Evolutionary conservation across 208 protist species (phyloP).

Genomic region (Crithidia fasciculata): DNA sequence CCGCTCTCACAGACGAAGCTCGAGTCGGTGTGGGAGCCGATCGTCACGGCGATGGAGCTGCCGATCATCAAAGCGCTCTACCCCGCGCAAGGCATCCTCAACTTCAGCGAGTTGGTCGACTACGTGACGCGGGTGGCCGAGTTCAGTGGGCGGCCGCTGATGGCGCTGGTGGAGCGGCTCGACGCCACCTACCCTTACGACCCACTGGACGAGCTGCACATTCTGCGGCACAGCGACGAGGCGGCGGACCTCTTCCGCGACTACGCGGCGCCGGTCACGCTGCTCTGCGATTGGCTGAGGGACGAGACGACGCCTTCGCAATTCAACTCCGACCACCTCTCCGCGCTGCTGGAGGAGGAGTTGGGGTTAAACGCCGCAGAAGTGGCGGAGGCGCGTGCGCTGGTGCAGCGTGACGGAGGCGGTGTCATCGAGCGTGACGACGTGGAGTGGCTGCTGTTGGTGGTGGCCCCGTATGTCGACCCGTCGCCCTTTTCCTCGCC

Average conservation of each 20-base stretch:
- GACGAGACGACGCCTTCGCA: constrained; percentile 41
- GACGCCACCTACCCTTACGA: constrained; percentile 68
- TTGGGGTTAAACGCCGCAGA: constrained; percentile 52
- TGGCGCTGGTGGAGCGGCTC: constrained; percentile 66
- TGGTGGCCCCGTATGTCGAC: constrained; percentile 52
- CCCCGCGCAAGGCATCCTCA: constrained; percentile 66
- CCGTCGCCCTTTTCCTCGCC: constrained; percentile 72
- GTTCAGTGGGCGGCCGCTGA: constrained; percentile 65
- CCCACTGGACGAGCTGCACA: constrained; percentile 57
- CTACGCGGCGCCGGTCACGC: constrained; percentile 31
- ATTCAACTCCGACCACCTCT: constrained; percentile 44
- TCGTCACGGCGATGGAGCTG: constrained; percentile 59
- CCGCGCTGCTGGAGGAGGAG: constrained; percentile 42
- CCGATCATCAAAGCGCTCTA: constrained; percentile 80
- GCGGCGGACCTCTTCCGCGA: constrained; percentile 49
- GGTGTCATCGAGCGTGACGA: constrained; percentile 29
- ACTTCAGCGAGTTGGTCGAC: constrained; percentile 66
- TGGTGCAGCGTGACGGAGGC: too few relatives aligned
- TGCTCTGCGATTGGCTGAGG: constrained; percentile 52
- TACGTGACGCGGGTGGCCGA: constrained; percentile 82
- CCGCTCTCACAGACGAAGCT: constrained; percentile 72
- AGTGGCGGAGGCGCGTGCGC: constrained; percentile 39
- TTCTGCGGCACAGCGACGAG: constrained; percentile 41
- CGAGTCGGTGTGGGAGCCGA: constrained; percentile 50
- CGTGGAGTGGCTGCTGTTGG: constrained; percentile 63